Evolutionary conservation across 495 filamentous ascomycete genomes (phyloP).

Genomic region (Hyaloscypha variabilis): DNA sequence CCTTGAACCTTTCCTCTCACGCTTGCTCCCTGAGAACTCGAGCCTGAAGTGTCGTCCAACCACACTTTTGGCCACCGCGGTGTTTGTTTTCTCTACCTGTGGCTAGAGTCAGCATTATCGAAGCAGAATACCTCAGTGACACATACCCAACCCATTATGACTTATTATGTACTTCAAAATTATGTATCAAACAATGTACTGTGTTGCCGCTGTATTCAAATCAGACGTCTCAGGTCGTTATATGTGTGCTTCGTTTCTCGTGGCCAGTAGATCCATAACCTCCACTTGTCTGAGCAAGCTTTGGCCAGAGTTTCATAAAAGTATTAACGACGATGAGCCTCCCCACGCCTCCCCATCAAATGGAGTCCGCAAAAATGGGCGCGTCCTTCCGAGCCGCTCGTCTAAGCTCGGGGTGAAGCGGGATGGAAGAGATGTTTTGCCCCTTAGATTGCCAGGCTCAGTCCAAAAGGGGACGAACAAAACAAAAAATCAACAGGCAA

Average conservation of each 20-base stretch:
- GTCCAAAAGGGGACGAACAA: background rate
- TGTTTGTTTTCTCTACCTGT: slow-evolving; percentile 35
- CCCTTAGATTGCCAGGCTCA: background rate
- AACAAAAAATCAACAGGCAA: slow-evolving; percentile 7
- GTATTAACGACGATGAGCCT: background rate
- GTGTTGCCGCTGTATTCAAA: background rate
- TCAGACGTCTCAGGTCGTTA: slow-evolving; percentile 16
- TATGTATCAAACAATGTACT: slow-evolving; percentile 15
- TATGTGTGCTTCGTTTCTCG: slow-evolving; percentile 19
- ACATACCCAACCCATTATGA: slow-evolving; percentile 33
- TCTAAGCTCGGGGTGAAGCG: slow-evolving; percentile 5
- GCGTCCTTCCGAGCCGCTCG: slow-evolving; percentile 8
- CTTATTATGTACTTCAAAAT: slow-evolving; percentile 23
- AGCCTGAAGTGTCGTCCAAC: slow-evolving; percentile 75
- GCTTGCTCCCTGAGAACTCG: slow-evolving; percentile 71
- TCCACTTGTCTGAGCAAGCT: background rate
- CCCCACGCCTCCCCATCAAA: background rate
- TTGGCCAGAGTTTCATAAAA: background rate
- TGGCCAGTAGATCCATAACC: slow-evolving; percentile 10
- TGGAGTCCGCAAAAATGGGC: background rate
- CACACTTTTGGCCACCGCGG: slow-evolving; percentile 35
- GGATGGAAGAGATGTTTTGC: background rate
- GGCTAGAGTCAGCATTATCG: slow-evolving; percentile 1
- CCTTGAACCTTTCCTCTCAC: slow-evolving; percentile 70
- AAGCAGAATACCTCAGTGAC: background rate